Evolutionary conservation across 495 filamentous ascomycete genomes (phyloP).

Genomic region (Gamarada debralockiae): DNA sequence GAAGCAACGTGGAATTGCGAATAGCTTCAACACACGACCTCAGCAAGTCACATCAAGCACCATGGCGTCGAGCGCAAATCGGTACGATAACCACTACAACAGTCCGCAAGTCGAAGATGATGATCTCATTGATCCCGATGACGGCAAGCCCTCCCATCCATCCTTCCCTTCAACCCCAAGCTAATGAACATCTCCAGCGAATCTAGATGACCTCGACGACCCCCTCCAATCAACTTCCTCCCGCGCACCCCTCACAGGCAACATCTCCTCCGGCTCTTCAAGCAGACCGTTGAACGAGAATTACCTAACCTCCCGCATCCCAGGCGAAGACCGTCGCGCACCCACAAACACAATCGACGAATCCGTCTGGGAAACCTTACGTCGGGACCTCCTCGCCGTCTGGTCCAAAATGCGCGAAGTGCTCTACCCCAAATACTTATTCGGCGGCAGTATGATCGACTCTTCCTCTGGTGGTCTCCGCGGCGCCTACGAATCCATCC

Average conservation of each 20-base stretch:
- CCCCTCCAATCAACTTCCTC: constrained; percentile 63
- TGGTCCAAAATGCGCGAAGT: constrained; percentile 98
- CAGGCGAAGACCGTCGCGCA: constrained; percentile 91
- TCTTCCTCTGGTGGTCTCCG: constrained; percentile 47
- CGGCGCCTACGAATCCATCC: constrained; percentile 47
- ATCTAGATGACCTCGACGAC: constrained; percentile 90
- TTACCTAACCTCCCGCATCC: constrained; percentile 84
- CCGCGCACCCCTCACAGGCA: constrained; percentile 74
- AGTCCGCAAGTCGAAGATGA: constrained; percentile 78
- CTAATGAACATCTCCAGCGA: constrained; percentile 44
- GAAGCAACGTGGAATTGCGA: constrained; percentile 1
- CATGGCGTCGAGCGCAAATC: constrained; percentile 34
- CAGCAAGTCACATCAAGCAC: neutral
- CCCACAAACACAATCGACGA: constrained; percentile 95
- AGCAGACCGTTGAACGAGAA: constrained; percentile 48
- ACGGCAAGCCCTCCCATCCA: constrained; percentile 55
- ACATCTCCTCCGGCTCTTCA: constrained; percentile 59
- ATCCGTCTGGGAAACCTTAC: constrained; percentile 90
- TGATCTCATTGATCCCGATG: constrained; percentile 89
- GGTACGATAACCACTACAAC: constrained; percentile 54
- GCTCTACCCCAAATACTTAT: constrained; percentile 92
- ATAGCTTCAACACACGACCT: neutral
- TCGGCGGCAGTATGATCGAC: constrained; percentile 72
- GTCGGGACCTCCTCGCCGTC: constrained; percentile 84
- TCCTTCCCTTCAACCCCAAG: constrained; percentile 5